phyloP scores from a whole-genome alignment of 148 eudicot genomes.

The Cornus controversa region DNA sequence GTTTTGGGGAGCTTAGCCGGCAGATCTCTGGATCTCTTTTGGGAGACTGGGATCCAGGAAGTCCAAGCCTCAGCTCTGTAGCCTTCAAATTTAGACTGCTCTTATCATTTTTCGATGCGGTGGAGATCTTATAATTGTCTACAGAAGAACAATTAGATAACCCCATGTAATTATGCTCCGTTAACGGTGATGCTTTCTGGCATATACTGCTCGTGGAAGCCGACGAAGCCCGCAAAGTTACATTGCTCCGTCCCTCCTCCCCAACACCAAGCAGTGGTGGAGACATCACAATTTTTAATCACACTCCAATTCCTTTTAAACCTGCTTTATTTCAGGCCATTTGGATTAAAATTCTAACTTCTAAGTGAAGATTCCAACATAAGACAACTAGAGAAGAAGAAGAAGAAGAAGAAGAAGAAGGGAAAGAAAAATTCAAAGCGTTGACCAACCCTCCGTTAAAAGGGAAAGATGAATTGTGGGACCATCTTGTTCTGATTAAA shows the following conservation, averaged over 20 bases:
- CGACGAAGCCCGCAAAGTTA: conserved; percentile 31
- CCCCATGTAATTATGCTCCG: conserved; percentile 53
- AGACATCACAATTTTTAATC: conserved; percentile 30
- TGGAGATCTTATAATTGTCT: conserved; percentile 44
- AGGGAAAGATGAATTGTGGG: neutral
- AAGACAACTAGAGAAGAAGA: too few relatives aligned
- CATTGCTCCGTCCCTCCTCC: conserved; percentile 32
- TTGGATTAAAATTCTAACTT: neutral
- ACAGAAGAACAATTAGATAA: conserved; percentile 53
- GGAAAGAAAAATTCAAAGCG: neutral
- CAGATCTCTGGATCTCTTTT: conserved; percentile 31
- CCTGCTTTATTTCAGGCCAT: conserved; percentile 8
- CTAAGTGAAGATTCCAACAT: neutral
- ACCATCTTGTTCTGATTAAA: neutral
- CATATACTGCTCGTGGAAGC: conserved; percentile 22
- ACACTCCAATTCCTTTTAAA: conserved; percentile 1
- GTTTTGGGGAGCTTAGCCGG: conserved; percentile 23
- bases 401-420: too few relatives aligned
- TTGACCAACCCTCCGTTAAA: neutral
- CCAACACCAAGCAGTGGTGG: conserved; percentile 33
- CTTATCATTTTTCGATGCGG: conserved; percentile 29
- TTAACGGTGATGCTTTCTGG: conserved; percentile 19
- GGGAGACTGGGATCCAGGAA: conserved; percentile 58
- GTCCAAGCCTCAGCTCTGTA: conserved; percentile 65
- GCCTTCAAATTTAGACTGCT: conserved; percentile 50